Evolutionary conservation across 106 monocot genomes (phyloP).

Genomic region (Allium sativum): DNA sequence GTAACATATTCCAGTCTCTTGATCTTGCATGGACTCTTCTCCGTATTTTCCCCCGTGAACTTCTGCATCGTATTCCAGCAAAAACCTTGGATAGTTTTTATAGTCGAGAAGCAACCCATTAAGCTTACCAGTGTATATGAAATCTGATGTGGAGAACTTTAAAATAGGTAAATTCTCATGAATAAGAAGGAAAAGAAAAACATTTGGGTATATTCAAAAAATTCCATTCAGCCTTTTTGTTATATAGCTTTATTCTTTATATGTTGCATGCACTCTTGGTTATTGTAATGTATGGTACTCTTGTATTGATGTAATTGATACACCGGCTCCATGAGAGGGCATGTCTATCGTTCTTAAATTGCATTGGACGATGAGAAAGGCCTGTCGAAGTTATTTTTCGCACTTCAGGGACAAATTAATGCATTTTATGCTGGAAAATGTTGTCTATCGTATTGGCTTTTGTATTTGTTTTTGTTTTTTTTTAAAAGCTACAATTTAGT

Average conservation of each 20-base stretch:
- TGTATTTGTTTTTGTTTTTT: too few relatives aligned
- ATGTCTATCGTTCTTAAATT: too few relatives aligned
- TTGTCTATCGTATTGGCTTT: too few relatives aligned
- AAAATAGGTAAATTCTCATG: too few relatives aligned
- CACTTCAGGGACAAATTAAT: too few relatives aligned
- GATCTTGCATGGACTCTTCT: constrained; percentile 91
- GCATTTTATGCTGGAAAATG: too few relatives aligned
- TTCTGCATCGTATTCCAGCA: constrained; percentile 95
- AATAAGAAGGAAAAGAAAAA: constrained; percentile 1
- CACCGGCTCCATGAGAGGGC: too few relatives aligned
- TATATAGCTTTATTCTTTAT: constrained; percentile 5
- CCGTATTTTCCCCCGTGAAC: constrained; percentile 92
- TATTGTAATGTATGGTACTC: constrained; percentile 3
- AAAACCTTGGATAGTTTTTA: constrained; percentile 92
- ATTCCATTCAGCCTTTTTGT: background rate
- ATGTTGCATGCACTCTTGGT: background rate
- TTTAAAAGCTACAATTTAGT: too few relatives aligned
- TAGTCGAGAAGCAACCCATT: constrained; percentile 54
- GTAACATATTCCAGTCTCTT: constrained; percentile 96
- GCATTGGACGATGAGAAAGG: too few relatives aligned
- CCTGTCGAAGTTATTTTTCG: too few relatives aligned
- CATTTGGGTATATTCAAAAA: background rate
- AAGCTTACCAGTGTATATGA: constrained; percentile 7
- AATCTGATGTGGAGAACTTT: background rate
- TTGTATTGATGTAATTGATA: background rate